Percentiles rank a stretch among this genome's conserved stretches.
phyloP scores from a whole-genome alignment of 2,329 filamentous ascomycete genomes.

The Phoma herbarum region DNA sequence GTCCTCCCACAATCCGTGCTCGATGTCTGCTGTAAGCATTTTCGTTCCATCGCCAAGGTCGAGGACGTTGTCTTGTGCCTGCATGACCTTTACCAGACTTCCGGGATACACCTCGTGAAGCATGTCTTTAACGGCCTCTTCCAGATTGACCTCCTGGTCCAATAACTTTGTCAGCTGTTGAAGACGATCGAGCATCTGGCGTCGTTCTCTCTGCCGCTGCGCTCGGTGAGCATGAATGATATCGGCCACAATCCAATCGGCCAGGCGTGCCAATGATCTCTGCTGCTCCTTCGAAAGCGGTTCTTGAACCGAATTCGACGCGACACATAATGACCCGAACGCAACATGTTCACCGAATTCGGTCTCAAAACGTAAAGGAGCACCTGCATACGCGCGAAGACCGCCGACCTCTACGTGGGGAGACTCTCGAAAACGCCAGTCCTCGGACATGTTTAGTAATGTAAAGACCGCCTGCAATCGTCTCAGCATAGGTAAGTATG shows the following conservation, averaged over 20 bases:
- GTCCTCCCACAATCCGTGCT: slow-evolving; percentile 58
- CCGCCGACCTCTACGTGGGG: slow-evolving; percentile 55
- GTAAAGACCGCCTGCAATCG: slow-evolving; percentile 50
- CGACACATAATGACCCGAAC: slow-evolving; percentile 57
- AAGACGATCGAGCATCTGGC: slow-evolving; percentile 51
- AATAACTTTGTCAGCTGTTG: slow-evolving; percentile 32
- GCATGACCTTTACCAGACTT: slow-evolving; percentile 42
- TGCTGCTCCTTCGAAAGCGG: slow-evolving; percentile 46
- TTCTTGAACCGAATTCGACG: slow-evolving; percentile 48
- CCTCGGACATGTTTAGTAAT: slow-evolving; percentile 53
- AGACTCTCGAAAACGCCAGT: slow-evolving; percentile 57
- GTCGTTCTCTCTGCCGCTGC: slow-evolving; percentile 53
- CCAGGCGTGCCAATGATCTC: slow-evolving; percentile 48
- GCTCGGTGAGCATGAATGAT: slow-evolving; percentile 52
- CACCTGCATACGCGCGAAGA: slow-evolving; percentile 55
- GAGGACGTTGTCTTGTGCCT: slow-evolving; percentile 33
- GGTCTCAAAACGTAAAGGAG: slow-evolving; percentile 52
- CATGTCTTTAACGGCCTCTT: slow-evolving; percentile 40
- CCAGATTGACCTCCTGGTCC: slow-evolving; percentile 33
- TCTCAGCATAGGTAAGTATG: slow-evolving; percentile 11
- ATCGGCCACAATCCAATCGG: slow-evolving; percentile 54
- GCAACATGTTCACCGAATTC: slow-evolving; percentile 53
- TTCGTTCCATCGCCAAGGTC: slow-evolving; percentile 37
- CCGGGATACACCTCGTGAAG: slow-evolving; percentile 49
- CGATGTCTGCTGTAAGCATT: slow-evolving; percentile 41